A percentile compares a stretch with the other conserved stretches of the same genome.
Evolutionary conservation across 192 early-diverging fungal genomes (phyloP).

Genomic region (Gamsiella multidivaricata): DNA sequence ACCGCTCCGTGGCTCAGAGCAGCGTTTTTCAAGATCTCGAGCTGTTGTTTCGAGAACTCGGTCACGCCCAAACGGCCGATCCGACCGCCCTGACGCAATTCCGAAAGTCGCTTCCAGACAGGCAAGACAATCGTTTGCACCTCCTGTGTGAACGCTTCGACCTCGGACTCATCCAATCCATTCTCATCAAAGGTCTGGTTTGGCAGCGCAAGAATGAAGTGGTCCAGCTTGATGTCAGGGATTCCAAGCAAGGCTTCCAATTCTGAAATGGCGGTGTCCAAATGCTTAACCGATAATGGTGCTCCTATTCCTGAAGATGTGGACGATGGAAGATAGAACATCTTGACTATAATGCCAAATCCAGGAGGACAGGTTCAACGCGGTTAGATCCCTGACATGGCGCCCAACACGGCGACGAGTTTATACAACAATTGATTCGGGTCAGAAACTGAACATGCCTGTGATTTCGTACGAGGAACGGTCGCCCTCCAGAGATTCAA

Average conservation of each 20-base stretch:
- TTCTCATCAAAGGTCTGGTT: conserved; percentile 43
- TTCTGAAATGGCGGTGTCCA: conserved; percentile 25
- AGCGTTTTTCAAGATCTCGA: conserved; percentile 40
- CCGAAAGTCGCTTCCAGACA: conserved; percentile 38
- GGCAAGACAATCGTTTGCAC: conserved; percentile 23
- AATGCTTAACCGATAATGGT: conserved; percentile 25
- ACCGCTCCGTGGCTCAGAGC: conserved; percentile 6
- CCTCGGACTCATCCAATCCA: conserved; percentile 45
- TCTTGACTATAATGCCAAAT: conserved; percentile 32
- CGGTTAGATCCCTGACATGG: neutral
- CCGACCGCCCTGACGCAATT: conserved; percentile 37
- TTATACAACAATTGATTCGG: neutral
- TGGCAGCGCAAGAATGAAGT: conserved; percentile 34
- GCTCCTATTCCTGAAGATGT: conserved; percentile 7
- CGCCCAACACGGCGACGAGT: too few relatives aligned
- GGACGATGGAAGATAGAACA: conserved; percentile 30
- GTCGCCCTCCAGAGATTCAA: conserved; percentile 54
- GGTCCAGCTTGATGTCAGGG: conserved; percentile 37
- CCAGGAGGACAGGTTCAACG: neutral
- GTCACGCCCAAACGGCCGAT: conserved; percentile 60
- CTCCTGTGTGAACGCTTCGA: conserved; percentile 24
- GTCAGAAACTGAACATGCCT: conserved; percentile 35
- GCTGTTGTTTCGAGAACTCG: conserved; percentile 54
- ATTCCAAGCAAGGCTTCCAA: conserved; percentile 12
- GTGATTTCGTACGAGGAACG: conserved; percentile 56